These are phyloP conservation scores for Boletellus emodensis DNA, from an alignment of 768 basidiomycete species.

Conservation along the genomic window DNA sequence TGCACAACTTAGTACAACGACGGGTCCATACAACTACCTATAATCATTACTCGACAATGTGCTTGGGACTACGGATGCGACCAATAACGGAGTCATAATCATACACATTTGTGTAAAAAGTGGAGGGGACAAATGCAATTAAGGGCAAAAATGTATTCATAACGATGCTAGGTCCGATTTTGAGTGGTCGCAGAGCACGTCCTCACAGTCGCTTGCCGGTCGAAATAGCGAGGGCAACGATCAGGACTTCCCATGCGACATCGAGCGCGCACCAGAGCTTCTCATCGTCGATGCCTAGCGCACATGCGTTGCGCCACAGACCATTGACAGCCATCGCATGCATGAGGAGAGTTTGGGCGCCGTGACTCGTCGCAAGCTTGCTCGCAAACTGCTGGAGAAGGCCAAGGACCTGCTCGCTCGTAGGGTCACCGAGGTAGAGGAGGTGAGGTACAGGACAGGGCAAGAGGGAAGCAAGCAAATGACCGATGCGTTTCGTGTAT, in stretches of 20 bases:
- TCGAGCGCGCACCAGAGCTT: conserved; percentile 47
- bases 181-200: neutral
- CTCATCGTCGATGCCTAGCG: conserved; percentile 47
- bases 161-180: conserved; percentile 11
- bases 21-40: too few species aligned
- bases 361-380: conserved; percentile 13
- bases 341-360: conserved; percentile 30
- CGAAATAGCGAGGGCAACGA: conserved; percentile 37
- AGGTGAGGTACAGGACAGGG: conserved; percentile 37
- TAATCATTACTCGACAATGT: too few species aligned
- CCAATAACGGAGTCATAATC: conserved; percentile 5
- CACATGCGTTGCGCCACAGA: conserved; percentile 49
- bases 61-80: too few species aligned
- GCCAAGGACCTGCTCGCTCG: conserved; percentile 7
- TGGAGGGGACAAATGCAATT: conserved; percentile 4
- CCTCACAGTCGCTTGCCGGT: conserved; percentile 21
- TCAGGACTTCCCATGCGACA: conserved; percentile 46
- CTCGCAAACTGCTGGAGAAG: conserved; percentile 16
- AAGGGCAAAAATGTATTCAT: conserved; percentile 2
- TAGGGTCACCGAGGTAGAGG: conserved; percentile 25
- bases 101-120: conserved; percentile 19
- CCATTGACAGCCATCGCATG: conserved; percentile 39
- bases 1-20: too few species aligned
- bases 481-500: conserved; percentile 58
- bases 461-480: conserved; percentile 60